Evolutionary conservation across 768 basidiomycete species (phyloP).

Genomic region (Hypholoma fasciculare): DNA sequence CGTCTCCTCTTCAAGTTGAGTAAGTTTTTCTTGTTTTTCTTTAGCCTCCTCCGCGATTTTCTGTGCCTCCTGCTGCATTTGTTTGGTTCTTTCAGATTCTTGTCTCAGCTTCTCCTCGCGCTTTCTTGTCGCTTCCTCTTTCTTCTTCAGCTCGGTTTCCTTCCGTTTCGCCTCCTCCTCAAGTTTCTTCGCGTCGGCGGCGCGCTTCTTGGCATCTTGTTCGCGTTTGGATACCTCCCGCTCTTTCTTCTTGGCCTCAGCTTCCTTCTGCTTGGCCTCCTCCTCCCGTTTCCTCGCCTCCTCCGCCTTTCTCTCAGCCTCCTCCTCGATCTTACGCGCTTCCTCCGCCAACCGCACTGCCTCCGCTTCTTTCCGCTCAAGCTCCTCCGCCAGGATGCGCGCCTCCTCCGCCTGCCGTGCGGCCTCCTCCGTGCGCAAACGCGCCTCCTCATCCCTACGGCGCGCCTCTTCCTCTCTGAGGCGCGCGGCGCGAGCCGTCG

Average conservation of each 20-base stretch:
- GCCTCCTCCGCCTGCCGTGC: conserved; percentile 14
- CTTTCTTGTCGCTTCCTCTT: conserved; percentile 21
- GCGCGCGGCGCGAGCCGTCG: conserved; percentile 24
- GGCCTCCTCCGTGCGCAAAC: conserved; percentile 17
- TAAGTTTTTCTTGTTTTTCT: conserved; percentile 26
- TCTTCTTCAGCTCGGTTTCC: conserved; percentile 25
- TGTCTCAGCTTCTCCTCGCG: conserved; percentile 24
- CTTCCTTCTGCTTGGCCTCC: conserved; percentile 13
- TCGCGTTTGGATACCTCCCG: conserved; percentile 19
- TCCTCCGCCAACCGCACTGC: conserved; percentile 14
- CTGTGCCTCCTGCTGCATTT: conserved; percentile 26
- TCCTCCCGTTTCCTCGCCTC: conserved; percentile 16
- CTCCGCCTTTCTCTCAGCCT: conserved; percentile 18
- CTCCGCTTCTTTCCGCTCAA: conserved; percentile 13
- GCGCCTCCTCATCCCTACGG: conserved; percentile 7
- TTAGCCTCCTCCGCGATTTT: conserved; percentile 21
- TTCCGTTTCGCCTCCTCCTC: conserved; percentile 21
- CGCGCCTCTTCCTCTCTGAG: conserved; percentile 18
- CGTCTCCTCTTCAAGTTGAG: conserved; percentile 29
- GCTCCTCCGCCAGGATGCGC: conserved; percentile 15
- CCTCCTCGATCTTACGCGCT: conserved; percentile 16
- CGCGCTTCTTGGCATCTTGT: conserved; percentile 11
- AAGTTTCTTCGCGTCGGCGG: conserved; percentile 18
- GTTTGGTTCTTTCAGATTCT: conserved; percentile 27
- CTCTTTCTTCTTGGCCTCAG: conserved; percentile 19